Percentiles rank a stretch among this genome's conserved stretches.
phyloP scores from a whole-genome alignment of 768 basidiomycete species.

The Pleurotus eryngii region DNA sequence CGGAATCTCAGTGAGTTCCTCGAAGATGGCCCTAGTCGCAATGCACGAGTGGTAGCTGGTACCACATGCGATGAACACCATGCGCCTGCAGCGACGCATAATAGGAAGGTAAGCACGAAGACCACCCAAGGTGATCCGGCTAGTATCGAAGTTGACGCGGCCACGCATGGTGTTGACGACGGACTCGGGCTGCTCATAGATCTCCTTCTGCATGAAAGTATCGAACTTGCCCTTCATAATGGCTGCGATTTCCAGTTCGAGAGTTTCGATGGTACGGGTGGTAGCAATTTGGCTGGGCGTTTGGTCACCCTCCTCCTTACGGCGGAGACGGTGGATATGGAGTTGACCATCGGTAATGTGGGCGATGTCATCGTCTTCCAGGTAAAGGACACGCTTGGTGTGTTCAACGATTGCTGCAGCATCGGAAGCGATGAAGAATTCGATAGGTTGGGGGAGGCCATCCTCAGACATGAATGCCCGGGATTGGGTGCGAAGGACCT shows the following conservation, averaged over 20 bases:
- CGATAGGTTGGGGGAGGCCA: constrained; percentile 97
- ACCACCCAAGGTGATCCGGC: constrained; percentile 91
- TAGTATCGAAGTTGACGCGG: constrained; percentile 95
- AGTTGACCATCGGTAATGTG: constrained; percentile 97
- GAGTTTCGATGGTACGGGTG: constrained; percentile 94
- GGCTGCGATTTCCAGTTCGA: constrained; percentile 98
- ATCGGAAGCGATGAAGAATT: constrained; percentile 99
- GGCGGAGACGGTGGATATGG: constrained; percentile 96
- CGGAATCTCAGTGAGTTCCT: constrained; percentile 98
- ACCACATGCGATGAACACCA: constrained; percentile 98
- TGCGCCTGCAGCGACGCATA: constrained; percentile 90
- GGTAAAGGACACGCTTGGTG: constrained; percentile 97
- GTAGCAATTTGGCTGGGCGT: constrained; percentile 59
- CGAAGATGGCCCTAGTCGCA: constrained; percentile 96
- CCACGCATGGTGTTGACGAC: constrained; percentile 99
- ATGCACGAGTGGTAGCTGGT: constrained; percentile 97
- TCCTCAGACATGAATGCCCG: constrained; percentile 99
- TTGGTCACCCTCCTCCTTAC: constrained; percentile 69
- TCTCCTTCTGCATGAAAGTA: constrained; percentile 99
- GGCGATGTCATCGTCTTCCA: constrained; percentile 98
- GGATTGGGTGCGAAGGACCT: constrained; percentile 90
- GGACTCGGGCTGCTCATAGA: constrained; percentile 98
- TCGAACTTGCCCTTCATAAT: constrained; percentile 99
- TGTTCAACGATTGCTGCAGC: constrained; percentile 96
- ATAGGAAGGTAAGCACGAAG: constrained; percentile 93